A percentile compares a stretch with the other conserved stretches of the same genome.
These are phyloP conservation scores for Mycena amicta DNA, from an alignment of 768 basidiomycete genomes.

Conservation along the genomic window DNA sequence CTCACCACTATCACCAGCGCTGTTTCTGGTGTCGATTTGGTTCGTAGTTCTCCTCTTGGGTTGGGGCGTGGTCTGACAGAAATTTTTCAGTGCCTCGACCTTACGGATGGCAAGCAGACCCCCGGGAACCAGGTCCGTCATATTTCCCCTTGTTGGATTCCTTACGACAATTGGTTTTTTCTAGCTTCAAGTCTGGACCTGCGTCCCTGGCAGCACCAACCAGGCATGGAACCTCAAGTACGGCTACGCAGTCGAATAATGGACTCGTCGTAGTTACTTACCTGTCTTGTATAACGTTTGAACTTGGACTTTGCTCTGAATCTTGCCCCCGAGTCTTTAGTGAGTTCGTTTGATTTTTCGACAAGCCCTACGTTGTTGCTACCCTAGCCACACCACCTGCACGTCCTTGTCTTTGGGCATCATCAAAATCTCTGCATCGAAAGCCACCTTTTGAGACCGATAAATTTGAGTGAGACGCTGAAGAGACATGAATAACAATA, in stretches of 20 bases:
- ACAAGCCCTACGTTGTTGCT: background rate
- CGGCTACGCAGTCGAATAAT: background rate
- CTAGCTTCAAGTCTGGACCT: constrained; percentile 27
- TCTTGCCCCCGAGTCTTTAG: no score
- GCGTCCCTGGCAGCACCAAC: constrained; percentile 17
- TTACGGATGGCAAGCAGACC: constrained; percentile 20
- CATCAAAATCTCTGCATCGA: constrained; percentile 50
- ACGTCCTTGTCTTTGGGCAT: constrained; percentile 55
- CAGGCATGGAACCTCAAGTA: constrained; percentile 11
- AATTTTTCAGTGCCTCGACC: constrained; percentile 24
- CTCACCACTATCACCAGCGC: background rate
- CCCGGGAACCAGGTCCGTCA: constrained; percentile 15
- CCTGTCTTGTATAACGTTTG: no score
- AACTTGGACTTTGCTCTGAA: no score
- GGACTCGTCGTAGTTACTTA: no score
- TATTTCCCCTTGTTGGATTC: background rate
- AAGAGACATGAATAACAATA: no score
- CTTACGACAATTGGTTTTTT: background rate
- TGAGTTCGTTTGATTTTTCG: background rate
- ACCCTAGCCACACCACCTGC: constrained; percentile 40
- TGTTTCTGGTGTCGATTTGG: background rate
- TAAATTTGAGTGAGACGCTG: no score
- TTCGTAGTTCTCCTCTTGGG: background rate
- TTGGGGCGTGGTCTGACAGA: no score
- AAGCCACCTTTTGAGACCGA: constrained; percentile 36